Conservation (phyloP, 495 filamentous ascomycete species). For the Geoglossum glabrum region DNA sequence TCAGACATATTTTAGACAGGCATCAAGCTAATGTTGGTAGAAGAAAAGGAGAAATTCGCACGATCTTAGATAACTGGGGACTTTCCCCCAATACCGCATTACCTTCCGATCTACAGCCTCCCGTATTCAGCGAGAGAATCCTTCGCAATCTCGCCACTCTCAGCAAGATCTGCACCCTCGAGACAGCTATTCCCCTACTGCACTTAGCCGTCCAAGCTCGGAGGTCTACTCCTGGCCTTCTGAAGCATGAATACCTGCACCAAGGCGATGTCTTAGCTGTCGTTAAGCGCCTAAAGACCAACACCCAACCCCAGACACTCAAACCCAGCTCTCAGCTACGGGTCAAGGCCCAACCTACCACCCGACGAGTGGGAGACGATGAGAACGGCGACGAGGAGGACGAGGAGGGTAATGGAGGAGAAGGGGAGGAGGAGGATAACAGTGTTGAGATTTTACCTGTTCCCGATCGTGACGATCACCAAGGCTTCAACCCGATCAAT, state of each 20-base stretch:
- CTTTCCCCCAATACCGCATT: not conserved
- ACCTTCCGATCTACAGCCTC: not conserved
- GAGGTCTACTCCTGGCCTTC: not conserved
- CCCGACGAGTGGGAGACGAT: not conserved
- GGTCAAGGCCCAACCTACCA: not conserved
- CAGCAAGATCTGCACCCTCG: not conserved
- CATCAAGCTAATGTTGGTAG: not conserved
- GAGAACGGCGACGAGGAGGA: not conserved
- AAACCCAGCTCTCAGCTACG: not conserved
- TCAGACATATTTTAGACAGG: not conserved
- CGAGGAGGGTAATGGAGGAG: not conserved
- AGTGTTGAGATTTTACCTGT: not conserved
- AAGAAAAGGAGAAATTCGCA: not conserved
- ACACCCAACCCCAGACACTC: not conserved
- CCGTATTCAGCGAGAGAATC: not conserved
- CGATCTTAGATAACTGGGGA: not conserved
- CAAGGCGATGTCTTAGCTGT: not conserved
- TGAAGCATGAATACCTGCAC: not conserved
- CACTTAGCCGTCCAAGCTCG: not conserved
- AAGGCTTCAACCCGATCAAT: not conserved
- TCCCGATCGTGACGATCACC: not conserved
- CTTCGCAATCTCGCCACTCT: not conserved
- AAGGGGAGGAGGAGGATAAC: not conserved
- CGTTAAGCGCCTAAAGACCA: not conserved
- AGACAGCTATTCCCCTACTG: not conserved